Percentiles rank a stretch among this genome's conserved stretches.
phyloP scores from a whole-genome alignment of 805 yeast genomes.

The Wickerhamomyces ciferrii region DNA sequence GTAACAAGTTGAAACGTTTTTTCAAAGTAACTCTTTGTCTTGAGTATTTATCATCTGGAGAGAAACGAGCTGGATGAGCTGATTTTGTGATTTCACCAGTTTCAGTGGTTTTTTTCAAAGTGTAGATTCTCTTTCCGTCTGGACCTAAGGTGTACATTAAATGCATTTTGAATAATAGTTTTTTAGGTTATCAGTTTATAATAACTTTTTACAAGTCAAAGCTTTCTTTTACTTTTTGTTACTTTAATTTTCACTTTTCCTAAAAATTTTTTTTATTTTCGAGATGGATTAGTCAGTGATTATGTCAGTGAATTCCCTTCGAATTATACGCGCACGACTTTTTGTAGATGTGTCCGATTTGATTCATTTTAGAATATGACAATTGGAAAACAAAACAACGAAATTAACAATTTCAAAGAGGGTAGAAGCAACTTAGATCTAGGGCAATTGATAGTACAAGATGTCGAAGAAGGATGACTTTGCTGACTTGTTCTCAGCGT shows the following conservation, averaged over 20 bases:
- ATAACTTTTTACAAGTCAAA: background rate
- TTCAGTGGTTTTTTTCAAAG: conserved; percentile 76
- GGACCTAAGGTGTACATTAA: conserved; percentile 95
- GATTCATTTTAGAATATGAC: background rate
- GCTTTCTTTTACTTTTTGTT: background rate
- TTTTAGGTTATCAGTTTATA: background rate
- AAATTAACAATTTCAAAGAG: too few species aligned
- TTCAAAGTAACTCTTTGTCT: conserved; percentile 98
- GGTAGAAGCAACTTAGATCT: background rate
- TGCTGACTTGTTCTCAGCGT: conserved; percentile 19
- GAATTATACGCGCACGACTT: background rate
- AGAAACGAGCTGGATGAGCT: conserved; percentile 99
- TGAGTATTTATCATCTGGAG: conserved; percentile 99
- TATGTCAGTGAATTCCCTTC: background rate
- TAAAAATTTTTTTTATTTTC: background rate
- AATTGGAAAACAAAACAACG: too few species aligned
- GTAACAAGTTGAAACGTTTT: conserved; percentile 87
- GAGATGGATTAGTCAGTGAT: background rate
- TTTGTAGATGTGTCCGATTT: background rate
- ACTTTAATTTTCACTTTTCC: background rate
- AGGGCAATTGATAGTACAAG: background rate
- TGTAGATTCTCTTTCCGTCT: conserved; percentile 95
- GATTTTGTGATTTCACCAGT: conserved; percentile 95
- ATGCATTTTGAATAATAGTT: conserved; percentile 60
- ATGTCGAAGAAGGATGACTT: conserved; percentile 20